These are phyloP conservation scores for Psilocybe cyanescens DNA, from an alignment of 768 basidiomycete genomes.

Conservation along the genomic window DNA sequence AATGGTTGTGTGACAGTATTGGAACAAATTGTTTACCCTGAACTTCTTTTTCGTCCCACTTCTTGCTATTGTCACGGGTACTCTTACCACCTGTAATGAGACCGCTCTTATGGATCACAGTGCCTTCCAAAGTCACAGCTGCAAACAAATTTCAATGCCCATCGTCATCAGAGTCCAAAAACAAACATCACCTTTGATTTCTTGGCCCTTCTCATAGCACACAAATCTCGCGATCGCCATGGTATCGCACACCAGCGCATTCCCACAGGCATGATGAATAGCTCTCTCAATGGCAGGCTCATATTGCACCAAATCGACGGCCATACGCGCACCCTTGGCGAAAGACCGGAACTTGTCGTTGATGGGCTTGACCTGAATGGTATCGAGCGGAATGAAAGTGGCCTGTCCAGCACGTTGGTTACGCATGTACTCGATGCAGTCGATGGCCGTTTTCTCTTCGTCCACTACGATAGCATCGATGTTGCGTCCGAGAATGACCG, in stretches of 20 bases:
- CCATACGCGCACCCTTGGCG: conserved; percentile 84
- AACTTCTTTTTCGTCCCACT: conserved; percentile 95
- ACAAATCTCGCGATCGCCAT: conserved; percentile 92
- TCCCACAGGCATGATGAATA: conserved; percentile 96
- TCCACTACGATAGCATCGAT: conserved; percentile 97
- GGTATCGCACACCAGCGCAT: conserved; percentile 92
- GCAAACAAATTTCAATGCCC: conserved; percentile 20
- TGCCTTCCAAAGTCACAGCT: conserved; percentile 98
- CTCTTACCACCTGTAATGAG: conserved; percentile 95
- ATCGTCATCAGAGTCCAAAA: conserved; percentile 47
- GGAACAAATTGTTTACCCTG: conserved; percentile 57
- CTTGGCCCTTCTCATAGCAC: conserved; percentile 93
- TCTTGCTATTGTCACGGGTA: conserved; percentile 73
- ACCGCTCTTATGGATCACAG: conserved; percentile 96
- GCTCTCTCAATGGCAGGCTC: conserved; percentile 89
- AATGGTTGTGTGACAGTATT: background rate
- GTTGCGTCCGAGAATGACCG: conserved; percentile 91
- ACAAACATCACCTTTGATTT: conserved; percentile 82
- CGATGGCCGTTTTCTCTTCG: conserved; percentile 95
- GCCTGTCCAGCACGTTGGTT: conserved; percentile 95
- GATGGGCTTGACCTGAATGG: conserved; percentile 90
- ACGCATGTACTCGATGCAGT: conserved; percentile 98
- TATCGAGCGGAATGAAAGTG: conserved; percentile 98
- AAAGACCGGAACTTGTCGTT: conserved; percentile 95
- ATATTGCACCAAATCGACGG: conserved; percentile 84